A percentile compares a stretch with the other conserved stretches of the same genome.
Conservation (phyloP, 371 early-diverging fungal genomes). For the Mortierella sp. region DNA sequence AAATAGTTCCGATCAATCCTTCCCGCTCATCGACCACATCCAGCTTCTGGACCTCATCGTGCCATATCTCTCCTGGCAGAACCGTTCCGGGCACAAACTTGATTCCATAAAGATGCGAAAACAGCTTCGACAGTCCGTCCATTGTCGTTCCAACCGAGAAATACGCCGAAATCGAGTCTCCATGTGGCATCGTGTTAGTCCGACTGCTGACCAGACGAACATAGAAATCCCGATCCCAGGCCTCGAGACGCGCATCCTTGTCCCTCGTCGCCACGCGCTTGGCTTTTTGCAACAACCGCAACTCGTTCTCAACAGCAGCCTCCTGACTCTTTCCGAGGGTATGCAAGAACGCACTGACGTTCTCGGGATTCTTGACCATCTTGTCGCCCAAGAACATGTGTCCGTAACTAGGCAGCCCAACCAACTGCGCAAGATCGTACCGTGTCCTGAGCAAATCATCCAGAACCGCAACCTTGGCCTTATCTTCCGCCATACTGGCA, state of each 20-base stretch:
- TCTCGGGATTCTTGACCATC: slow-evolving; percentile 91
- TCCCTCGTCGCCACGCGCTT: slow-evolving; percentile 56
- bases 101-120: slow-evolving; percentile 89
- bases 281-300: slow-evolving; percentile 64
- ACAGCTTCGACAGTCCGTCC: slow-evolving; percentile 87
- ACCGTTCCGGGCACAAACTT: slow-evolving; percentile 77
- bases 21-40: slow-evolving; percentile 90
- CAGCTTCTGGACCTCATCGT: slow-evolving; percentile 88
- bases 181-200: slow-evolving; percentile 46
- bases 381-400: slow-evolving; percentile 91
- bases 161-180: slow-evolving; percentile 66
- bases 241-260: slow-evolving; percentile 63
- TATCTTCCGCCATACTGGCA: slow-evolving; percentile 80
- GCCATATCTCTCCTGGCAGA: slow-evolving; percentile 88
- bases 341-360: slow-evolving; percentile 87
- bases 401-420: slow-evolving; percentile 87
- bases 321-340: slow-evolving; percentile 72
- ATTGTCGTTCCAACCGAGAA: slow-evolving; percentile 92
- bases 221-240: slow-evolving; percentile 91
- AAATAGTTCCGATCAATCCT: slow-evolving; percentile 90
- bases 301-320: slow-evolving; percentile 66
- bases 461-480: slow-evolving; percentile 73
- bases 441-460: slow-evolving; percentile 84
- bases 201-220: slow-evolving; percentile 64
- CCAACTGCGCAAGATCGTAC: slow-evolving; percentile 80